Conservation (phyloP, 768 basidiomycete genomes). For the Rossbeevera mucosa region DNA sequence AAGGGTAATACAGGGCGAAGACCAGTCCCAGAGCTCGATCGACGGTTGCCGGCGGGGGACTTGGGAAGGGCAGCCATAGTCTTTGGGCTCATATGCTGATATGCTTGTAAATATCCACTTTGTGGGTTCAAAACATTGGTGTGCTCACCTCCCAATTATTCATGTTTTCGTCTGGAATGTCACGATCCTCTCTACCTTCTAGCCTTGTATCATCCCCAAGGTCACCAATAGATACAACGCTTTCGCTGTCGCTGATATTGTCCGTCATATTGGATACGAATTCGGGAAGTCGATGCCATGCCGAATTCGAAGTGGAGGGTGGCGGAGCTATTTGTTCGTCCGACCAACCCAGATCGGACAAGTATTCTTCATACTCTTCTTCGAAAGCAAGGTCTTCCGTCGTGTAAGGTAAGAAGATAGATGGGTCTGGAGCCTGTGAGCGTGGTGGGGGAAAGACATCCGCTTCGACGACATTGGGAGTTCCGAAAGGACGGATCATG, state of each 20-base stretch:
- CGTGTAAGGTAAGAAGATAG: constrained; percentile 84
- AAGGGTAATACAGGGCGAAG: constrained; percentile 78
- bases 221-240: constrained; percentile 85
- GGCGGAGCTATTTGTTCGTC: constrained; percentile 48
- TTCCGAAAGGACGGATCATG: constrained; percentile 69
- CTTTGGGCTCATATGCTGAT: constrained; percentile 91
- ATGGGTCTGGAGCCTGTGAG: constrained; percentile 77
- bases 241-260: constrained; percentile 91
- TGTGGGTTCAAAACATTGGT: background rate
- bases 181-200: constrained; percentile 59
- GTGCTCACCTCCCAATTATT: constrained; percentile 92
- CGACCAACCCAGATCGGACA: constrained; percentile 80
- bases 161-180: constrained; percentile 68
- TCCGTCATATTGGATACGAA: constrained; percentile 80
- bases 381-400: constrained; percentile 94
- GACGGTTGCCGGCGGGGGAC: constrained; percentile 76
- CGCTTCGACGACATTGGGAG: constrained; percentile 72
- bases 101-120: background rate
- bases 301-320: constrained; percentile 39
- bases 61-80: constrained; percentile 92
- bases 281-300: constrained; percentile 81
- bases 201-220: constrained; percentile 75
- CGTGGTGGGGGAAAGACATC: constrained; percentile 96
- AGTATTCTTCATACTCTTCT: constrained; percentile 94
- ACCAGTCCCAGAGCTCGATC: constrained; percentile 80